These are phyloP conservation scores for Chamaecyparis obtusa DNA, from an alignment of 75 land plant genomes.

Conservation along the genomic window DNA sequence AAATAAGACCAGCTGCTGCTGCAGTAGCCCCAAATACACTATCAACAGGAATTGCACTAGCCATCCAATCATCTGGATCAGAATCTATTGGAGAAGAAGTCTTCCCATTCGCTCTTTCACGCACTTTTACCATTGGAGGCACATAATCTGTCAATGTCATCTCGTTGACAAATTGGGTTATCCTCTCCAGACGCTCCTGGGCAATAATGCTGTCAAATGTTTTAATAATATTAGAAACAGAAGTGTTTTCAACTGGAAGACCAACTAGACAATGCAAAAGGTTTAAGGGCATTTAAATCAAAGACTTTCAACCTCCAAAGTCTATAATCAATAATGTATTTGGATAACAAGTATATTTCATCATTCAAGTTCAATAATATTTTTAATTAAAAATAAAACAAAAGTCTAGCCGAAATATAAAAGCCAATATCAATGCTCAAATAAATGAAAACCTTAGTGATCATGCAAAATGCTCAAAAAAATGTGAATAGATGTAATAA, in stretches of 20 bases:
- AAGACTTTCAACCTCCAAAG: neutral
- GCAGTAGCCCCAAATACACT: conserved; percentile 67
- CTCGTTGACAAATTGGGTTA: conserved; percentile 81
- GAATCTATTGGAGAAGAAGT: conserved; percentile 27
- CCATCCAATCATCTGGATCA: conserved; percentile 63
- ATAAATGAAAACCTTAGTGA: neutral
- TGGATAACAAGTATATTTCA: neutral
- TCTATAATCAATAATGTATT: neutral
- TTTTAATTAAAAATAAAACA: neutral
- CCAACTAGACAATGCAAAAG: neutral
- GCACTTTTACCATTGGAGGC: conserved; percentile 39
- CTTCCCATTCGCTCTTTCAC: conserved; percentile 35
- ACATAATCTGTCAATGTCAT: conserved; percentile 52
- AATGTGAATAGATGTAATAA: neutral
- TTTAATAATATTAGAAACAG: conserved; percentile 2
- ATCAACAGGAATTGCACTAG: conserved; percentile 77
- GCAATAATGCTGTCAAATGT: conserved; percentile 78
- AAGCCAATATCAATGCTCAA: neutral
- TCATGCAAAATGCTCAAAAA: neutral
- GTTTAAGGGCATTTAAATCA: neutral
- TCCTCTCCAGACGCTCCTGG: conserved; percentile 94
- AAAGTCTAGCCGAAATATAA: neutral
- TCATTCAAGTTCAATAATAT: neutral
- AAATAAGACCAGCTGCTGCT: conserved; percentile 60
- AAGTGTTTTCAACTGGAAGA: neutral